Evolutionary conservation across 495 filamentous ascomycete genomes (phyloP), one percentile per base, ranked within the genome.

Genomic region (Penicillium tannophilum): DNA sequence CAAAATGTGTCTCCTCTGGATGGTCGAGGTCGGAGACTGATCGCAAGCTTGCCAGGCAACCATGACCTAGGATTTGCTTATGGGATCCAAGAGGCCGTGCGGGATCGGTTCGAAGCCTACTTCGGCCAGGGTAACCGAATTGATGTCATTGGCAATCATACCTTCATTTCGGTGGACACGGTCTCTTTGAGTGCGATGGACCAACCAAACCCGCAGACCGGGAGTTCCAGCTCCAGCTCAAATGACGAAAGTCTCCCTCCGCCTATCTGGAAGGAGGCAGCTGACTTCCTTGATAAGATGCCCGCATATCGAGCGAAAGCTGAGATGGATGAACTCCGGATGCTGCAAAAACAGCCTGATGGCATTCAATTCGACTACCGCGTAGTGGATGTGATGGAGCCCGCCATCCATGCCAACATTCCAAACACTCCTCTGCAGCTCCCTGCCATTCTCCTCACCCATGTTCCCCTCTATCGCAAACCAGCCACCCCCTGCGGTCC

Each of bases 11-110:
- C 51, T 49, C 79, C 61, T 62, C 67, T 46, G 69, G 66, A 75
- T 30, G 60, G 63, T 9, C 68, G 72, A 31, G 77, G 77, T 23
- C 76, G 90, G 57, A 88, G 84, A 76, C 78, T 96, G 42, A 85
- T 97, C 44, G 84, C 88, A 3, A 91, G 86, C 62, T 67, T 99
- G 20, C 95, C 95, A 1, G 95, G 94, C 7, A 99, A 99, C 61
- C 95, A 99, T 71, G 95, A 99, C 70, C 75, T 97, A n/a, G 95
- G 95, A 2, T 93, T 99, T 64, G 95, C 90, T 2, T 84, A 82
- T 26, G 89, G 92, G 19, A 87, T 99, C 52, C 89, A 94, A 65
- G 63, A 87, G 24, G 75, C 88, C 0, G 90, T 96, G 12, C 82
- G 92, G 51, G 82, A 90, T 64, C 79, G 95, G 45, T 98, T 97